Percentiles rank a stretch among this genome's conserved stretches.
Conservation (phyloP, 805 yeast species). For the Cyberlindnera amylophila region DNA sequence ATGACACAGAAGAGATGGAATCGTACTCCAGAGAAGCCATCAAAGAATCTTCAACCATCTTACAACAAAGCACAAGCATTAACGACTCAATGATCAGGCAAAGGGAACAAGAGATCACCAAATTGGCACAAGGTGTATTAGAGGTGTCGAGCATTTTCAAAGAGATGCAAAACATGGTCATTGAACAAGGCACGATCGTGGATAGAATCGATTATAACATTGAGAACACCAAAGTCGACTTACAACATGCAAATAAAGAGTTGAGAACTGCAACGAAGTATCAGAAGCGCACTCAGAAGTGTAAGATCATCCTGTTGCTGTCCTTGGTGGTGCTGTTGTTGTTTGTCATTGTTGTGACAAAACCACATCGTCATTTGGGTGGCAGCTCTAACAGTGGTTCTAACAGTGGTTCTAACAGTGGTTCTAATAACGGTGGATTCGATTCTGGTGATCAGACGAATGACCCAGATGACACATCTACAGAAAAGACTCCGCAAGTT, state of each 20-base stretch:
- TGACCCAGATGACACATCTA: background rate
- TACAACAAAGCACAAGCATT: slow-evolving; percentile 31
- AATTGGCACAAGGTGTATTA: slow-evolving; percentile 88
- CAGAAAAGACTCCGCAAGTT: background rate
- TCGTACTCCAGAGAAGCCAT: slow-evolving; percentile 51
- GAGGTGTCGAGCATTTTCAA: slow-evolving; percentile 92
- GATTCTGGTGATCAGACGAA: background rate
- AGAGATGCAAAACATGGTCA: slow-evolving; percentile 86
- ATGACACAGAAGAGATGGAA: slow-evolving; percentile 40
- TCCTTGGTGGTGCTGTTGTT: slow-evolving; percentile 67
- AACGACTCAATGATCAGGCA: slow-evolving; percentile 50
- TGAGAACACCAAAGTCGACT: slow-evolving; percentile 70
- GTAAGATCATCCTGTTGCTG: slow-evolving; percentile 77
- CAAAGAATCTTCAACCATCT: slow-evolving; percentile 41
- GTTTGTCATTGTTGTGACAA: slow-evolving; percentile 64
- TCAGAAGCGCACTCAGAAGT: slow-evolving; percentile 86
- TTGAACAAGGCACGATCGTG: slow-evolving; percentile 92
- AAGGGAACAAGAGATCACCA: slow-evolving; percentile 85
- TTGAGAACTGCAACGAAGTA: slow-evolving; percentile 70
- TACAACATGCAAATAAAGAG: slow-evolving; percentile 75
- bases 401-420: slow-evolving; percentile 23
- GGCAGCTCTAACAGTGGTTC: slow-evolving; percentile 7
- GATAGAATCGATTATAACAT: slow-evolving; percentile 93
- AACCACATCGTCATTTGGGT: slow-evolving; percentile 39
- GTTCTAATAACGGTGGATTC: slow-evolving; percentile 8